phyloP scores from a whole-genome alignment of 2,329 filamentous ascomycete species.

The Calonectria naviculata region DNA sequence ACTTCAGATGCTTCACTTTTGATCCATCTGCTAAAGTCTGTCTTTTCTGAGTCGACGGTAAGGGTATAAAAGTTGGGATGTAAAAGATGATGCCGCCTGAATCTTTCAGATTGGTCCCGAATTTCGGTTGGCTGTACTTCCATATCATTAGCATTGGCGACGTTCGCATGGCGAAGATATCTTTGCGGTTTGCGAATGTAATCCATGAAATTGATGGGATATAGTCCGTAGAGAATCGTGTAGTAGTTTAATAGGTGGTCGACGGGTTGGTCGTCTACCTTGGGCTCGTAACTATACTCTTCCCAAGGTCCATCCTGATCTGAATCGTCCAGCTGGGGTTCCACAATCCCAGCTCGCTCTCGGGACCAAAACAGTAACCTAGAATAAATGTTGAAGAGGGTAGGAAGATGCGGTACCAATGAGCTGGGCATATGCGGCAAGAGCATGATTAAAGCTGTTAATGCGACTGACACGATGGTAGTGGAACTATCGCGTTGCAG shows the following conservation, averaged over 20 bases:
- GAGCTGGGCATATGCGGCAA: constrained; percentile 83
- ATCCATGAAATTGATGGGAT: constrained; percentile 87
- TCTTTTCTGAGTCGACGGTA: constrained; percentile 83
- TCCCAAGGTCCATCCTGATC: constrained; percentile 67
- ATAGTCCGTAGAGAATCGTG: constrained; percentile 84
- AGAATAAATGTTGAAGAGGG: constrained; percentile 85
- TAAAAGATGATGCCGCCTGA: constrained; percentile 77
- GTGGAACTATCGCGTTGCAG: constrained; percentile 83
- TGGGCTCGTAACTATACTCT: constrained; percentile 69
- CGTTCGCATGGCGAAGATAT: constrained; percentile 79
- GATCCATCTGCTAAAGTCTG: constrained; percentile 80
- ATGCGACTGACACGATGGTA: constrained; percentile 78
- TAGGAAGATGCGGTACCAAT: constrained; percentile 74
- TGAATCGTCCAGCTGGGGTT: constrained; percentile 51
- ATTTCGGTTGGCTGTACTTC: constrained; percentile 85
- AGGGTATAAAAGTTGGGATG: constrained; percentile 88
- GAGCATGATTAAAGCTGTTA: constrained; percentile 84
- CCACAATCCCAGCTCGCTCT: constrained; percentile 55
- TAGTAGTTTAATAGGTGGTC: constrained; percentile 81
- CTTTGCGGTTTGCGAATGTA: constrained; percentile 86
- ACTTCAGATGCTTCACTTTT: constrained; percentile 84
- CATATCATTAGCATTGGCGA: constrained; percentile 76
- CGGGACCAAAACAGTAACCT: constrained; percentile 83
- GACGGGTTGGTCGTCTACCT: constrained; percentile 70
- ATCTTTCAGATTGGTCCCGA: constrained; percentile 78